Evolutionary conservation across 2,329 filamentous ascomycete genomes (phyloP).

Genomic region (Fonsecaea multimorphosa): DNA sequence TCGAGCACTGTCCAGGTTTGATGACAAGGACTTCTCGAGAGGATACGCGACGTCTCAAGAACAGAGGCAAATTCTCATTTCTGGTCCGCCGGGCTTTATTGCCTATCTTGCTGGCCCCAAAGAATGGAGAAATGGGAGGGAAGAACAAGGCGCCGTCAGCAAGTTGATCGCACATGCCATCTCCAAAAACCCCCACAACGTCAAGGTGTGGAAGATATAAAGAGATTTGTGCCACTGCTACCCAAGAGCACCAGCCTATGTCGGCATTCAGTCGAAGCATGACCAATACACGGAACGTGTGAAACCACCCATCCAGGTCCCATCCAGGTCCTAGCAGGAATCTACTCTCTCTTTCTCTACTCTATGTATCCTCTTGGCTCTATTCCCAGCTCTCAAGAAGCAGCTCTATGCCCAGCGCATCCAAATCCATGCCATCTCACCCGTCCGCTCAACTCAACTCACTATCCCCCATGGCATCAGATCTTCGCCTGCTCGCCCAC

Average conservation of each 20-base stretch:
- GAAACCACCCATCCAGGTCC: not conserved
- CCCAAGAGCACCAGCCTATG: not conserved
- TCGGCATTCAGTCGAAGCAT: not conserved
- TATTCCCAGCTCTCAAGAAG: not conserved
- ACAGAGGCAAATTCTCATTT: constrained; percentile 77
- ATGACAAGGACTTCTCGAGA: constrained; percentile 37
- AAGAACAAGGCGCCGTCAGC: constrained; percentile 38
- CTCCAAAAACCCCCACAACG: constrained; percentile 29
- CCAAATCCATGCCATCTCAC: not conserved
- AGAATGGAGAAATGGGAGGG: constrained; percentile 39
- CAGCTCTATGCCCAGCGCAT: not conserved
- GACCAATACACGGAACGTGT: not conserved
- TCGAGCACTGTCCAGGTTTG: constrained; percentile 30
- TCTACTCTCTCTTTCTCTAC: not conserved
- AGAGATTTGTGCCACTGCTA: not conserved
- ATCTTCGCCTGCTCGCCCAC: constrained; percentile 18
- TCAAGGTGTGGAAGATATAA: constrained; percentile 39
- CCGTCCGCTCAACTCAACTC: not conserved
- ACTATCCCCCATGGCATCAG: not conserved
- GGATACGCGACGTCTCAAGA: constrained; percentile 41
- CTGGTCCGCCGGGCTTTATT: constrained; percentile 90
- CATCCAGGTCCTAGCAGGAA: not conserved
- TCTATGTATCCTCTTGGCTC: not conserved
- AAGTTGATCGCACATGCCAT: constrained; percentile 33
- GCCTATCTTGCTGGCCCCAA: constrained; percentile 80